Conservation (phyloP, 108 stramenopile species). For the Aurantiochytrium sp. region DNA sequence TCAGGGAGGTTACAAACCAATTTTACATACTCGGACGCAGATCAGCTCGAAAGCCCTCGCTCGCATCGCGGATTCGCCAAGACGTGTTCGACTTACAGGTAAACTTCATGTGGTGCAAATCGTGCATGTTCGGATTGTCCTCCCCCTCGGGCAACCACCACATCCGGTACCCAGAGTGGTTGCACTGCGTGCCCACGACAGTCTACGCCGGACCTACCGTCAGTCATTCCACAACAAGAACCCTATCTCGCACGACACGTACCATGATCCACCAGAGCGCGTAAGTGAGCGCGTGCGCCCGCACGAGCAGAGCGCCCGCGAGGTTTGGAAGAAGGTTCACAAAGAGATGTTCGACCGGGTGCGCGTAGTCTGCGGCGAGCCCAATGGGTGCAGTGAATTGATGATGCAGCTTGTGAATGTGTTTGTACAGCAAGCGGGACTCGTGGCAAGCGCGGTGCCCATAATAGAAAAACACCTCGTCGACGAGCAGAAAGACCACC, state of each 20-base stretch:
- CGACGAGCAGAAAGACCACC: neutral
- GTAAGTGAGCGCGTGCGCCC: neutral
- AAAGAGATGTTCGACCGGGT: neutral
- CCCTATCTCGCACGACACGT: neutral
- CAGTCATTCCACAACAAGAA: no score
- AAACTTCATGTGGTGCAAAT: neutral
- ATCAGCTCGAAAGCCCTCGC: no score
- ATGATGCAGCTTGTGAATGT: slow-evolving; percentile 10
- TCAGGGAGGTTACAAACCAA: no score
- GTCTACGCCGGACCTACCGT: no score
- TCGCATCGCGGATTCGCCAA: no score
- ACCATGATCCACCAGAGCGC: neutral
- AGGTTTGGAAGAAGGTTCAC: neutral
- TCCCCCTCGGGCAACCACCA: neutral
- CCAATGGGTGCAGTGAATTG: neutral
- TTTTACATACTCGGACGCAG: no score
- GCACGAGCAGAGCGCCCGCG: neutral
- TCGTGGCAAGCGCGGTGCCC: neutral
- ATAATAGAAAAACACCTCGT: neutral
- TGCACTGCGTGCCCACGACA: neutral
- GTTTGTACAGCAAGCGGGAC: neutral
- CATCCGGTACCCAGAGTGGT: neutral
- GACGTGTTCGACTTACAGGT: neutral
- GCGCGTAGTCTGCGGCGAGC: neutral
- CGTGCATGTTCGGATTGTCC: slow-evolving; percentile 8